Percentiles rank a stretch among this genome's conserved stretches.
Conservation (phyloP, 495 filamentous ascomycete species). For the Xylaria venustula region DNA sequence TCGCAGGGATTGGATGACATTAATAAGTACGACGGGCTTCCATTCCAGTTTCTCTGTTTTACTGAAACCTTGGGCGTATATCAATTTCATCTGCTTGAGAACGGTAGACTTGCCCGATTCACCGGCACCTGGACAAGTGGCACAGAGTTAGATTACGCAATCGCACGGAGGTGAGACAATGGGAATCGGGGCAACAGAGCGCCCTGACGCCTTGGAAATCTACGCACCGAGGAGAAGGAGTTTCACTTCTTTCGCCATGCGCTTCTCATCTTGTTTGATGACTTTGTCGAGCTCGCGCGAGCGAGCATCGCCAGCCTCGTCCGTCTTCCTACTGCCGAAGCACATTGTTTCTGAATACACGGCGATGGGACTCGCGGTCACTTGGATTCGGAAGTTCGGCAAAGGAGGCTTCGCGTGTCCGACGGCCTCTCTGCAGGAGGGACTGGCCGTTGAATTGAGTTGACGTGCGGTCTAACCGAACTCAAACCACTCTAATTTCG, state of each 20-base stretch:
- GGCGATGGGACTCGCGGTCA: conserved; percentile 4
- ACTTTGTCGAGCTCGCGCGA: conserved; percentile 72
- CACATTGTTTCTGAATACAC: conserved; percentile 49
- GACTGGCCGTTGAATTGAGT: background rate
- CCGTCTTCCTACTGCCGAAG: conserved; percentile 56
- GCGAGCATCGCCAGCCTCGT: conserved; percentile 46
- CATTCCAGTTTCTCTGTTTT: conserved; percentile 89
- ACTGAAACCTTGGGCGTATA: conserved; percentile 90
- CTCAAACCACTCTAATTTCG: background rate
- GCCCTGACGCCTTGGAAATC: conserved; percentile 5
- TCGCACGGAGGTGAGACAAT: conserved; percentile 21
- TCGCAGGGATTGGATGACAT: conserved; percentile 85
- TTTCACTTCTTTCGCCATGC: conserved; percentile 76
- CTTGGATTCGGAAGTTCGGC: background rate
- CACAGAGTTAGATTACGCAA: conserved; percentile 25
- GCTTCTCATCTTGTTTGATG: conserved; percentile 80
- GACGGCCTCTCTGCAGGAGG: background rate
- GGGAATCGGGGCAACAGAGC: too few species aligned
- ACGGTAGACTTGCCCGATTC: conserved; percentile 98
- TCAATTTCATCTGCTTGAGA: conserved; percentile 98
- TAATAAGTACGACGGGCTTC: conserved; percentile 91
- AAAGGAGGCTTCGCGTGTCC: background rate
- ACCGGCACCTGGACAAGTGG: conserved; percentile 69
- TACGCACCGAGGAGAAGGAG: conserved; percentile 74
- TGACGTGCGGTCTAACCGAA: background rate